Conservation (phyloP, 2,329 filamentous ascomycete species). For the Zasmidium angulare region DNA sequence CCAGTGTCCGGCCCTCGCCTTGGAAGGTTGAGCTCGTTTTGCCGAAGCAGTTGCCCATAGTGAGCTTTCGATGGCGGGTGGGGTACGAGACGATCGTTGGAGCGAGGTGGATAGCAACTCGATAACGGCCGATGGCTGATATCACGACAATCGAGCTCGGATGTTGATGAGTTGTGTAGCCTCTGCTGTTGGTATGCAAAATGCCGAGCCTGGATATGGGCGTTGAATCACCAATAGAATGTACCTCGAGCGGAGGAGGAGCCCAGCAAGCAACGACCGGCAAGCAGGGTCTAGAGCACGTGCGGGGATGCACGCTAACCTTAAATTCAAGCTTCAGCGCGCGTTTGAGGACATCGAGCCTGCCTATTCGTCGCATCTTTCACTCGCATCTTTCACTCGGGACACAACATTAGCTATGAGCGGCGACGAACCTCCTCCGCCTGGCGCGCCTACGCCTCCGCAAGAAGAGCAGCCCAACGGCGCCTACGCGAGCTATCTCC, state of each 20-base stretch:
- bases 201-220: no score
- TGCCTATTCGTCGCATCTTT: no score
- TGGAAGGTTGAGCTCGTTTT: constrained; percentile 69
- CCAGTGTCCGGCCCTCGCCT: constrained; percentile 71
- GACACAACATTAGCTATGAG: constrained; percentile 1
- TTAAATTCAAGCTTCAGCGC: no score
- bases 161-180: no score
- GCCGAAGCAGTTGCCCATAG: constrained; percentile 86
- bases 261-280: no score
- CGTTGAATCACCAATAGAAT: no score
- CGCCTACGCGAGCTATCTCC: constrained; percentile 42
- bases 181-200: no score
- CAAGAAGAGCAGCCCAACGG: constrained; percentile 21
- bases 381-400: neutral
- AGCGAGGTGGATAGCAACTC: neutral
- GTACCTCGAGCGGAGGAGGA: no score
- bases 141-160: neutral
- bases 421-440: neutral
- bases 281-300: no score
- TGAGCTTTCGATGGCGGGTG: neutral
- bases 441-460: constrained; percentile 22
- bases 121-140: neutral
- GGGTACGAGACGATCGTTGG: neutral
- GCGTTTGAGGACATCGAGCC: no score
- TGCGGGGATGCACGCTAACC: no score